phyloP scores from a whole-genome alignment of 1,284 basidiomycete genomes.

The Irpex sp. region DNA sequence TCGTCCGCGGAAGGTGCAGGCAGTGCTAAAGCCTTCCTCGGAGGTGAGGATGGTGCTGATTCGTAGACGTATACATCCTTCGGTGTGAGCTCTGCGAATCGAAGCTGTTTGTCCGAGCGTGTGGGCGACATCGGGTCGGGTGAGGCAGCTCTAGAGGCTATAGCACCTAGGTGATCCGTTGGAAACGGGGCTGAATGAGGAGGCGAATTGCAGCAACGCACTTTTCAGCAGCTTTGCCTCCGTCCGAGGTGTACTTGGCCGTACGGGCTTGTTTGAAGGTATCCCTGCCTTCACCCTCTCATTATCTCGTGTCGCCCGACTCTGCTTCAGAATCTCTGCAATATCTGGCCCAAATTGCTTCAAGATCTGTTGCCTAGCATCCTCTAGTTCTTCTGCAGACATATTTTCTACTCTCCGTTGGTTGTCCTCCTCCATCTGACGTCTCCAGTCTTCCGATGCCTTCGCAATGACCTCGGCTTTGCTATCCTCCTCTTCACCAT shows the following conservation, averaged over 20 bases:
- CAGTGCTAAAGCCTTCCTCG: constrained; percentile 38
- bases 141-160: constrained; percentile 23
- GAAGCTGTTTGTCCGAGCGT: constrained; percentile 39
- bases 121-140: constrained; percentile 30
- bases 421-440: constrained; percentile 40
- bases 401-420: constrained; percentile 39
- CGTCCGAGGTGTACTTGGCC: not conserved
- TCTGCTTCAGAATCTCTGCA: constrained; percentile 53
- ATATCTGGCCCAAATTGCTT: constrained; percentile 65
- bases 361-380: constrained; percentile 54
- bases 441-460: constrained; percentile 24
- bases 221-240: constrained; percentile 15
- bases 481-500: constrained; percentile 1
- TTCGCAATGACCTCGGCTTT: constrained; percentile 2
- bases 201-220: constrained; percentile 5
- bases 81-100: constrained; percentile 52
- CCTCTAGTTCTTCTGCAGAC: constrained; percentile 41
- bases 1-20: constrained; percentile 48
- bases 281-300: constrained; percentile 15
- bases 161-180: constrained; percentile 15
- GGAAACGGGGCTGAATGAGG: constrained; percentile 8
- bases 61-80: constrained; percentile 71
- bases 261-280: not conserved
- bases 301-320: constrained; percentile 42
- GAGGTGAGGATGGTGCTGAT: constrained; percentile 72